These are phyloP conservation scores for Alternaria sp. DNA, from an alignment of 2,329 filamentous ascomycete genomes.

Conservation along the genomic window DNA sequence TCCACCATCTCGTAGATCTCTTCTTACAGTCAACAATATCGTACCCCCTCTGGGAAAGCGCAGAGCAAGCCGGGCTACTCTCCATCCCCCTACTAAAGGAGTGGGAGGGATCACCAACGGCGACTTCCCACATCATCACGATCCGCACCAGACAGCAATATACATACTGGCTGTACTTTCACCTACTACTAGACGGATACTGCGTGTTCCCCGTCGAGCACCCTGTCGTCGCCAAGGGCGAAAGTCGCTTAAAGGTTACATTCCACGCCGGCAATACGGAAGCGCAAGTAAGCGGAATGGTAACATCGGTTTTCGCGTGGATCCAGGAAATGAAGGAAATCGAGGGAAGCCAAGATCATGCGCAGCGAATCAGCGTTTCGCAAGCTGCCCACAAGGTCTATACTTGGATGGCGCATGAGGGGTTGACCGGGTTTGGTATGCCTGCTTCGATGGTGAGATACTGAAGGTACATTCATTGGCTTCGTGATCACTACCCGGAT, in stretches of 20 bases:
- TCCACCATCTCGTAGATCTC: background rate
- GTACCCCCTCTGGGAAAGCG: background rate
- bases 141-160: background rate
- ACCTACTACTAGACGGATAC: background rate
- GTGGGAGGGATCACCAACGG: background rate
- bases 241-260: background rate
- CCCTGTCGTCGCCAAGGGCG: background rate
- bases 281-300: background rate
- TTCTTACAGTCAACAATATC: background rate
- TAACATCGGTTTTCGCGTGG: background rate
- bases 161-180: background rate
- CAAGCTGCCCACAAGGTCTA: background rate
- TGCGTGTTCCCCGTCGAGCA: background rate
- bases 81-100: background rate
- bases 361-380: background rate
- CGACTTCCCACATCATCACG: background rate
- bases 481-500: background rate
- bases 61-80: background rate
- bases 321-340: background rate
- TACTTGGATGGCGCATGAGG: background rate
- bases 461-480: background rate
- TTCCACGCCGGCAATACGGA: background rate
- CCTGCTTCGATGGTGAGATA: background rate
- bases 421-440: background rate
- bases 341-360: background rate